A percentile compares a stretch with the other conserved stretches of the same genome.
Conservation (phyloP, 1,139 yeast species). For the Meyerozyma guilliermondii region DNA sequence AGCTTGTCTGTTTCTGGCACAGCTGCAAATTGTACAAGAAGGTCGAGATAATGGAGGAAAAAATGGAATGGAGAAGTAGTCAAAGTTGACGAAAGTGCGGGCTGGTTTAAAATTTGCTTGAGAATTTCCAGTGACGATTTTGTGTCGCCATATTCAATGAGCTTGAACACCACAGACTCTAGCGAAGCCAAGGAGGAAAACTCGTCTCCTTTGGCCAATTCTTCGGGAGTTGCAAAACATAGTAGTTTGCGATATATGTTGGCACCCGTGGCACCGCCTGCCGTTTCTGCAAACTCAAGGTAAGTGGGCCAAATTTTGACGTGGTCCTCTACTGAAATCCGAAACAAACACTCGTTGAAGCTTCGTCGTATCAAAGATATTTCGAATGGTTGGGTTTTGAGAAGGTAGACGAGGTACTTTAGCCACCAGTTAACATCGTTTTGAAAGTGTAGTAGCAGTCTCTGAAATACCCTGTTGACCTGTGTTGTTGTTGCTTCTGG, state of each 20-base stretch:
- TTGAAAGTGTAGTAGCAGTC: neutral
- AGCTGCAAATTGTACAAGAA: neutral
- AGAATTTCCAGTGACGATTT: constrained; percentile 13
- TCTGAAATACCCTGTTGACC: neutral
- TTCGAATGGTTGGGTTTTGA: constrained; percentile 25
- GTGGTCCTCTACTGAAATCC: constrained; percentile 51
- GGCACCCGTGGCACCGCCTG: constrained; percentile 40
- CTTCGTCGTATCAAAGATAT: constrained; percentile 40
- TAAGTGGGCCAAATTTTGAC: constrained; percentile 56
- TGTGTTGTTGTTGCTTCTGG: constrained; percentile 2
- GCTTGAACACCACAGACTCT: constrained; percentile 16
- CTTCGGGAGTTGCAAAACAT: constrained; percentile 18
- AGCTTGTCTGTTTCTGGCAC: constrained; percentile 10
- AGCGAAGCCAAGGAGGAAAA: constrained; percentile 3
- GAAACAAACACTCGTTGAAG: constrained; percentile 50
- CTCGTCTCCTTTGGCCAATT: neutral
- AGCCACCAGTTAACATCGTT: neutral
- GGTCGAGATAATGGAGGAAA: constrained; percentile 6
- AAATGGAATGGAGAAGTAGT: constrained; percentile 6
- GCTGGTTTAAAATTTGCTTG: constrained; percentile 8
- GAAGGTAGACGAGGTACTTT: constrained; percentile 42
- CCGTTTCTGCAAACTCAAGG: constrained; percentile 44
- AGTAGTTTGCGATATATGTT: constrained; percentile 42
- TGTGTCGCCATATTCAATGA: constrained; percentile 21
- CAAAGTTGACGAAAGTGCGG: constrained; percentile 11